Evolutionary conservation across 352 stramenopile species (phyloP).

Genomic region (Phytophthora tubulina): DNA sequence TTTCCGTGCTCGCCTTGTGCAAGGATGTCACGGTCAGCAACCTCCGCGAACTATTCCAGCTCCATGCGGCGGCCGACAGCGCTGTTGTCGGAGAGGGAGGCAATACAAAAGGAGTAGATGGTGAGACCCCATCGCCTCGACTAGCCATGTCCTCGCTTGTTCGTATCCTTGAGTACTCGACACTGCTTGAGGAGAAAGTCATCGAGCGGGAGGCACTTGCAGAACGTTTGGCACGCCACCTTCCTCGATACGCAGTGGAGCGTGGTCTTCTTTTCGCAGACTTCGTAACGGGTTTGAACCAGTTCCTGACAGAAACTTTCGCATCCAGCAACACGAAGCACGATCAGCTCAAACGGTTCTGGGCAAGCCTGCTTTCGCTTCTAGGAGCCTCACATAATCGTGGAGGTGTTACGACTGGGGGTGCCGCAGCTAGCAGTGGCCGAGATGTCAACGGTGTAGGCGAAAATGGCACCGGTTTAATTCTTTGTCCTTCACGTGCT

Average conservation of each 20-base stretch:
- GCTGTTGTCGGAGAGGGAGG: conserved; percentile 8
- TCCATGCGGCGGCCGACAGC: conserved; percentile 44
- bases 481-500: conserved; percentile 28
- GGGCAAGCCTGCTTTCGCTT: conserved; percentile 54
- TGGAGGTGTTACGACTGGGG: neutral
- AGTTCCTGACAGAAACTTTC: conserved; percentile 53
- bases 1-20: conserved; percentile 58
- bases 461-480: conserved; percentile 23
- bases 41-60: conserved; percentile 61
- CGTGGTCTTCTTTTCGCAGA: conserved; percentile 67
- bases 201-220: conserved; percentile 43
- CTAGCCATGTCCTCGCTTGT: conserved; percentile 57
- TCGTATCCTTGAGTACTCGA: conserved; percentile 59
- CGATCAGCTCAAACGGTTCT: conserved; percentile 62
- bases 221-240: conserved; percentile 39
- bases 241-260: conserved; percentile 56
- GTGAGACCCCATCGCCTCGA: conserved; percentile 31
- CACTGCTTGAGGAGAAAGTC: conserved; percentile 46
- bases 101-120: neutral
- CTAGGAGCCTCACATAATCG: conserved; percentile 35
- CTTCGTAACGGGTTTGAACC: conserved; percentile 60
- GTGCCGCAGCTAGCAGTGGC: neutral
- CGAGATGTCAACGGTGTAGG: conserved; percentile 4
- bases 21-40: conserved; percentile 64
- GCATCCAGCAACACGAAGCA: conserved; percentile 38